Percentiles rank a stretch among this genome's conserved stretches.
These are phyloP conservation scores for Pichia sp. DNA, from an alignment of 1,139 yeast species.

Conservation along the genomic window DNA sequence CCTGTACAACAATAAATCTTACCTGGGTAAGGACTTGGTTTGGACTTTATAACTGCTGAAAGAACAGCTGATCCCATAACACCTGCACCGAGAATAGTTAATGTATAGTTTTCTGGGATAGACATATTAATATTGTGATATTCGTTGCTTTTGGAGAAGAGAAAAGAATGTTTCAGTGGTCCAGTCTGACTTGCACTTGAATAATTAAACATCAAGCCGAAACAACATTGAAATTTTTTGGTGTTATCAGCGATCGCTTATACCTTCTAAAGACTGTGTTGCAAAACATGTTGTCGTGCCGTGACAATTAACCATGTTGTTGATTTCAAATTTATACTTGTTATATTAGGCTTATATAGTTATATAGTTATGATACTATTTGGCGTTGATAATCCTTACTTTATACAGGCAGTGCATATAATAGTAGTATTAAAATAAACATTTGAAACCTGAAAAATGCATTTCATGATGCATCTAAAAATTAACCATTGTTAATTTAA, in stretches of 20 bases:
- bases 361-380: too few species aligned
- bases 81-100: slow-evolving; percentile 87
- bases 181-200: too few species aligned
- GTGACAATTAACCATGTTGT: neutral
- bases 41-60: slow-evolving; percentile 57
- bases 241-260: neutral
- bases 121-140: slow-evolving; percentile 1
- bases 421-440: too few species aligned
- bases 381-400: too few species aligned
- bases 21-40: slow-evolving; percentile 54
- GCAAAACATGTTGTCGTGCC: neutral
- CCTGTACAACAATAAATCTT: slow-evolving; percentile 73
- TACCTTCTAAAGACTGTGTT: neutral
- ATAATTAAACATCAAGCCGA: too few species aligned
- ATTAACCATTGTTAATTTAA: too few species aligned
- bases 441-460: too few species aligned
- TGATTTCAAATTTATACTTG: neutral
- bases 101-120: slow-evolving; percentile 19
- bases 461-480: too few species aligned
- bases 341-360: too few species aligned
- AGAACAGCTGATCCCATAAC: slow-evolving; percentile 96
- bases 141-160: neutral
- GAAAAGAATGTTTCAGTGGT: too few species aligned
- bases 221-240: too few species aligned
- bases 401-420: too few species aligned